Conservation (phyloP, 306 rosid genomes). For the Dalbergia oliveri region DNA sequence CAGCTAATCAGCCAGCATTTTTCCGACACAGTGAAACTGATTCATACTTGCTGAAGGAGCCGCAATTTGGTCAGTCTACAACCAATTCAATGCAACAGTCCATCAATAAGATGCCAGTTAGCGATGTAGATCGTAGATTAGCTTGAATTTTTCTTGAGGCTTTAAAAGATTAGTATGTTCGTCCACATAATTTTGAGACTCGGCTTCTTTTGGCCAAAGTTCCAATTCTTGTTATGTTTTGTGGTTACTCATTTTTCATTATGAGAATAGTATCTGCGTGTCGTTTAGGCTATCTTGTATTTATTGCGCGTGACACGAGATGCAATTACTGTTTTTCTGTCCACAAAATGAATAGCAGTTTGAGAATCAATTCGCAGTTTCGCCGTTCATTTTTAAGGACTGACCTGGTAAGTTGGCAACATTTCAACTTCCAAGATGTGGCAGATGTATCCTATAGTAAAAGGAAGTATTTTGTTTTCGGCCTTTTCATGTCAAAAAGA, state of each 20-base stretch:
- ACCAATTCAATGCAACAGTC: constrained; percentile 18
- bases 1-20: constrained; percentile 47
- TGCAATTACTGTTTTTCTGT: background rate
- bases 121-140: constrained; percentile 41
- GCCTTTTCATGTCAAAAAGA: no score
- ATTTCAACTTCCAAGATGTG: background rate
- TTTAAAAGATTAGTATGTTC: background rate
- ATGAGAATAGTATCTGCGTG: constrained; percentile 8
- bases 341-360: background rate
- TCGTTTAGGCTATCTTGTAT: constrained; percentile 26
- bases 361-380: no score
- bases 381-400: no score
- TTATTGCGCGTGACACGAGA: background rate
- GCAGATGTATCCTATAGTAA: background rate
- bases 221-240: background rate
- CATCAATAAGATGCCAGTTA: constrained; percentile 23
- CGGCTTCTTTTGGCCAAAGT: constrained; percentile 10
- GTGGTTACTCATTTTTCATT: constrained; percentile 18
- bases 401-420: background rate
- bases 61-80: constrained; percentile 29
- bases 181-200: background rate
- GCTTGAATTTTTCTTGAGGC: background rate
- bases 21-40: constrained; percentile 28
- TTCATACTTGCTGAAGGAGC: constrained; percentile 18
- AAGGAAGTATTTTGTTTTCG: background rate